Evolutionary conservation across 257 asterid species (phyloP), one percentile per base, ranked within the genome.

Genomic region (Perilla frutescens): DNA sequence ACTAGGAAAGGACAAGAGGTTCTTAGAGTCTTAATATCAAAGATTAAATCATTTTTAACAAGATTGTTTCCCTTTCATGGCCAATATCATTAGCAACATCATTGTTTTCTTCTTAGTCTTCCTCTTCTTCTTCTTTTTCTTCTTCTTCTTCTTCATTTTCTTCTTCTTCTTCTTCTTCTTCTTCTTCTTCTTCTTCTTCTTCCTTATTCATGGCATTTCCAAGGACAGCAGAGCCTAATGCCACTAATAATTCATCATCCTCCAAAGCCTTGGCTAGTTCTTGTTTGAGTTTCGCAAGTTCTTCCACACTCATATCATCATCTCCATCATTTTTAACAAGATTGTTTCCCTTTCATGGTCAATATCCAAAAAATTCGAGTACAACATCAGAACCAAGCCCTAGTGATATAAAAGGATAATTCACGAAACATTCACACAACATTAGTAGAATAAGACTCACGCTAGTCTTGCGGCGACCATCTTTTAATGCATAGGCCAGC

Each of bases 381-480:
- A 5, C 40, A 66, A 31, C 26, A 50, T 49, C 8, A 48, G 26
- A 31, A 72, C 51, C 29, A 32, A 26, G 4, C 7, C 44, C 26
- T 43, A 5, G 2, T 39, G 8, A 39, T 48, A 41, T 63, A 20
- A 4, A 63, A 26, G 37, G 37, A n/a, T 31, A 67, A n/a, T 40
- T 14, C 55, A 66, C 32, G 54, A 47, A 53, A 54, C 29, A 11
- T 11, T 58, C 26, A 31, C 61, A 31, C 49, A 77, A 34, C 9
- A 55, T 31, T 32, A 47, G 36, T 3, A 68, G 67, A 66, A 29
- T 15, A 51, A n/a, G 50, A 79, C 93, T 87, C 79, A 95, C 99
- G 73, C 87, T 85, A 80, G 87, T 92, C 88, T 92, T 95, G 29
- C 98, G 96, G 48, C 96, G 90, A 26, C 99, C 99, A 70, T 75